Evolutionary conservation across 2,329 filamentous ascomycete genomes (phyloP), one percentile per base, ranked within the genome.

Genomic region (Penicillium psychrosexuale): DNA sequence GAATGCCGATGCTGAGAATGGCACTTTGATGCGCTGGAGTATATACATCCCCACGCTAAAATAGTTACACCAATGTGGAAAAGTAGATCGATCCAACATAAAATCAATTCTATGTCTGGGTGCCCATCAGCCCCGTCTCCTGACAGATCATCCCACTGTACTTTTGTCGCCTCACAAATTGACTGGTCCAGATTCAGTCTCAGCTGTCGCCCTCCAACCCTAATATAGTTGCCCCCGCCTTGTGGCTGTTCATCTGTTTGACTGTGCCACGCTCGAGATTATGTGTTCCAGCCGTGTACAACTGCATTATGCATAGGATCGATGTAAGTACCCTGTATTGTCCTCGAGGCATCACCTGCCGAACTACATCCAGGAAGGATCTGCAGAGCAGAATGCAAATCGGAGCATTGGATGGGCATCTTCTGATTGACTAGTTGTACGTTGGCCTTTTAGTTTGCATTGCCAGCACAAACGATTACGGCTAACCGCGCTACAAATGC

Each of bases 221-320:
- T 37, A 48, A 48, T 22, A 28, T 19, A 33, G n/a, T 24, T n/a
- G n/a, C 47, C 49, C 58, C 60, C 60, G 56, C 60, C 57, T n/a
- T 62, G 61, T 63, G 61, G 61, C 61, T 61, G 58, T 63, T 58
- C 36, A 30, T 40, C 30, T 28, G 37, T 48, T 49, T 49, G 40
- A 50, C 56, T 62, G 57, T 60, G 55, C 61, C 57, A 58, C 57
- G 53, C 50, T 52, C 24, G 13, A 53, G 31, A 53, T 42, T 49
- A 53, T 49, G 37, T 33, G 37, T 30, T 34, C 51, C 13, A 49
- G 51, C 44, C 51, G 48, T 53, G 51, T n/a, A 36, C 34, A 13
- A 47, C 34, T 22, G 27, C 19, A 50, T 45, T 30, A 39, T 54
- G 52, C n/a, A n/a, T 31, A 43, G 12, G 27, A 46, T 47, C 28